phyloP scores from a whole-genome alignment of 1,284 basidiomycete genomes.

The Cryptococcus neoformans region DNA sequence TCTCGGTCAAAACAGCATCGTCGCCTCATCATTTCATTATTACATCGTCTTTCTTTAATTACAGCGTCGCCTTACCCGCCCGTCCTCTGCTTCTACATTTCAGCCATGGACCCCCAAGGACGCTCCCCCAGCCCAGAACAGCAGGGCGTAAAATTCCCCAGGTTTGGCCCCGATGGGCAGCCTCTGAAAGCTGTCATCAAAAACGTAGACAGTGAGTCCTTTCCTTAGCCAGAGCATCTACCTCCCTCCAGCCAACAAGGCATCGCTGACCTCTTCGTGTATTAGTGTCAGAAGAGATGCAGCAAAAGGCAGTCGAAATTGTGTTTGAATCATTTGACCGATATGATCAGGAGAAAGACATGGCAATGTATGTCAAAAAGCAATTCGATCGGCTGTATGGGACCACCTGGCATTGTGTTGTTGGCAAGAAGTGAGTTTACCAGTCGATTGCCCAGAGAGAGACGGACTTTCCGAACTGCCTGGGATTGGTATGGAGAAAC shows the following conservation, averaged over 20 bases:
- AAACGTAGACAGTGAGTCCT: slow-evolving; percentile 72
- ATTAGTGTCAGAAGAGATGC: slow-evolving; percentile 68
- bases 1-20: neutral
- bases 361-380: slow-evolving; percentile 96
- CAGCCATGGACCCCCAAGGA: neutral
- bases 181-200: slow-evolving; percentile 79
- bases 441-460: too few relatives aligned
- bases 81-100: too few relatives aligned
- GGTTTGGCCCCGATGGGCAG: slow-evolving; percentile 4
- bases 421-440: slow-evolving; percentile 72
- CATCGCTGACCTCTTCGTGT: too few relatives aligned
- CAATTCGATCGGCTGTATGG: slow-evolving; percentile 90
- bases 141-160: neutral
- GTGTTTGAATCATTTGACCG: slow-evolving; percentile 80
- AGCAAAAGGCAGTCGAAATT: slow-evolving; percentile 85
- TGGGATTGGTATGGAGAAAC: neutral
- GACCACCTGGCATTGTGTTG: slow-evolving; percentile 87
- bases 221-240: neutral
- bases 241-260: neutral
- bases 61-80: too few relatives aligned
- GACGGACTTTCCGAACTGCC: too few relatives aligned
- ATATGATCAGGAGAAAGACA: slow-evolving; percentile 94
- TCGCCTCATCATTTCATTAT: neutral
- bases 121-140: neutral
- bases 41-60: too few relatives aligned